phyloP scores from a whole-genome alignment of 106 monocot species.

The Acorus calamus region DNA sequence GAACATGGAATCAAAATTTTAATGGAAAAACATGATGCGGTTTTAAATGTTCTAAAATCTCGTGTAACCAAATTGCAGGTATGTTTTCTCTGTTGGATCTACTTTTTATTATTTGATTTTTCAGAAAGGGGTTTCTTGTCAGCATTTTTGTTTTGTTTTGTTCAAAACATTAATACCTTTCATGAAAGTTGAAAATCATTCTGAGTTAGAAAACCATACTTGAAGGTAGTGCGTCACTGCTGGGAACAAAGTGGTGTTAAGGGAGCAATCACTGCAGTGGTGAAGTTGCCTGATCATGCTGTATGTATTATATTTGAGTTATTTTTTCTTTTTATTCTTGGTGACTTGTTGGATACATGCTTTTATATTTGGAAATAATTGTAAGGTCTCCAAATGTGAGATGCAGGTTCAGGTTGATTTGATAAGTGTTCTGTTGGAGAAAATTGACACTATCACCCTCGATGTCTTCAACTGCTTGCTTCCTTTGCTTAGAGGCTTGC shows the following conservation, averaged over 20 bases:
- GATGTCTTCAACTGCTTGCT: slow-evolving; percentile 66
- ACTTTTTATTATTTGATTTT: not conserved
- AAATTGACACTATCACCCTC: slow-evolving; percentile 53
- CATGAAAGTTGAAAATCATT: not conserved
- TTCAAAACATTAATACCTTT: not conserved
- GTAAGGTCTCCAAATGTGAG: not conserved
- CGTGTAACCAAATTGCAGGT: slow-evolving; percentile 85
- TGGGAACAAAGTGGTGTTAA: slow-evolving; percentile 72
- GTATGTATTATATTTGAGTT: slow-evolving; percentile 32
- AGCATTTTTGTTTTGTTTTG: not conserved
- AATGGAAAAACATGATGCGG: slow-evolving; percentile 54
- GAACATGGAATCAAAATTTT: slow-evolving; percentile 24
- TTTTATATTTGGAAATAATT: not conserved
- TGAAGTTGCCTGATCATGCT: slow-evolving; percentile 70
- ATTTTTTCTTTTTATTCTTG: not conserved
- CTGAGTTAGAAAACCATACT: slow-evolving; percentile 6
- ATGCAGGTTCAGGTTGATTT: slow-evolving; percentile 89
- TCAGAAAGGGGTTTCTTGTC: too few species aligned
- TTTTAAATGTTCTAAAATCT: slow-evolving; percentile 66
- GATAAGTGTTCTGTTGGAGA: slow-evolving; percentile 57
- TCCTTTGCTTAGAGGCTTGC: slow-evolving; percentile 59
- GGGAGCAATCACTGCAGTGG: slow-evolving; percentile 64
- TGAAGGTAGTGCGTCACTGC: slow-evolving; percentile 78
- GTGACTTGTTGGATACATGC: not conserved
- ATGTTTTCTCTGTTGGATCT: not conserved